These are phyloP conservation scores for Arctium minus DNA, from an alignment of 129 eudicot genomes.

Conservation along the genomic window DNA sequence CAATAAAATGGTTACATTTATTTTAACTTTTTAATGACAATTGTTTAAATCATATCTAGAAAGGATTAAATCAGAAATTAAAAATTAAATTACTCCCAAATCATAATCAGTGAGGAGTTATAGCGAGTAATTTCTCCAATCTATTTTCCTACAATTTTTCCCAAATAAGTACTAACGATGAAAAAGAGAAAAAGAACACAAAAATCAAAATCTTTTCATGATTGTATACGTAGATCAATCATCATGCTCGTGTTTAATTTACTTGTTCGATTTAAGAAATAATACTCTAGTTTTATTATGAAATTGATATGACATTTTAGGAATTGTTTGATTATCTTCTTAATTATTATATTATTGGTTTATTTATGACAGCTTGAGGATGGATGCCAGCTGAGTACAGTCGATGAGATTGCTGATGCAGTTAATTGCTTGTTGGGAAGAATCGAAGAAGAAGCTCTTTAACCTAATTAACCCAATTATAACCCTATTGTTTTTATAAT, in stretches of 20 bases:
- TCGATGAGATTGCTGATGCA: conserved; percentile 44
- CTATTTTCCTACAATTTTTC: no score
- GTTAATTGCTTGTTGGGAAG: conserved; percentile 40
- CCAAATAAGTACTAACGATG: no score
- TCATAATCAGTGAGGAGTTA: no score
- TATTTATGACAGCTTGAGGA: conserved; percentile 35
- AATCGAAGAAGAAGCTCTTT: conserved; percentile 42
- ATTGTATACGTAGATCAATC: background rate
- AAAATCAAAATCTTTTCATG: no score
- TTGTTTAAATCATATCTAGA: background rate
- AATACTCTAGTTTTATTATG: background rate
- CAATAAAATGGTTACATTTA: background rate
- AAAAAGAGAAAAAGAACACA: no score
- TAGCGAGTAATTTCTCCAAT: no score
- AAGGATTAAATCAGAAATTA: background rate
- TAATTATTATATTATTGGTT: background rate
- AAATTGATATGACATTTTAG: background rate
- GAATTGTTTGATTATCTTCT: background rate
- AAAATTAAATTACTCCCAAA: background rate
- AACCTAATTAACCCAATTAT: background rate
- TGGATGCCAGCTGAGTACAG: conserved; percentile 42
- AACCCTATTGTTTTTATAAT: conserved; percentile 18
- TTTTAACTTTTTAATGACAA: background rate
- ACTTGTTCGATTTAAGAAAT: background rate
- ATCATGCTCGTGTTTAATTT: background rate